Percentiles rank a stretch among this genome's conserved stretches.
Conservation (phyloP, 768 basidiomycete species). For the Leccinum obscurum region DNA sequence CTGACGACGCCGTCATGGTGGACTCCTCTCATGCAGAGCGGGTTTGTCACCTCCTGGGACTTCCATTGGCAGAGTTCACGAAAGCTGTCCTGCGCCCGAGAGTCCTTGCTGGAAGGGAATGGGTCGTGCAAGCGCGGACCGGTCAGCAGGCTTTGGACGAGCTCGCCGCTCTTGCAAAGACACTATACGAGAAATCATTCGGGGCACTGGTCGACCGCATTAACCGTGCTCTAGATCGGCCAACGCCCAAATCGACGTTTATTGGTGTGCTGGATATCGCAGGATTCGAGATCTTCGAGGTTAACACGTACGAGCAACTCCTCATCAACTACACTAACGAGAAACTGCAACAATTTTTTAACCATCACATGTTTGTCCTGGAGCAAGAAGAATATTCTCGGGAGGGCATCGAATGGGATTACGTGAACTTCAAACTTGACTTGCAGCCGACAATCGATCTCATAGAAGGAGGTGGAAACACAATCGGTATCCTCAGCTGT, state of each 20-base stretch:
- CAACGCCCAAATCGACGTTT: slow-evolving; percentile 88
- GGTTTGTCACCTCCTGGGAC: slow-evolving; percentile 88
- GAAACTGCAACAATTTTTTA: slow-evolving; percentile 97
- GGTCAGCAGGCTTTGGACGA: slow-evolving; percentile 92
- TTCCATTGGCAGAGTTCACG: slow-evolving; percentile 84
- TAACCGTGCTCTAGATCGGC: slow-evolving; percentile 91
- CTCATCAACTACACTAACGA: slow-evolving; percentile 99
- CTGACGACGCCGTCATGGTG: slow-evolving; percentile 77
- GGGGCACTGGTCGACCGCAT: slow-evolving; percentile 92
- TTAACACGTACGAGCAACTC: slow-evolving; percentile 95
- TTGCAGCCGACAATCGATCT: slow-evolving; percentile 98
- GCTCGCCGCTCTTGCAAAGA: slow-evolving; percentile 88
- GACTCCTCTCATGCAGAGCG: slow-evolving; percentile 85
- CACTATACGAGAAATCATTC: slow-evolving; percentile 96
- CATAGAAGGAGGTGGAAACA: slow-evolving; percentile 73
- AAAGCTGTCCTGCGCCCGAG: slow-evolving; percentile 87
- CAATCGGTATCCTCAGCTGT: slow-evolving; percentile 88
- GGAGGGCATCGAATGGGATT: slow-evolving; percentile 97
- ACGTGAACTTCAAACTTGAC: slow-evolving; percentile 96
- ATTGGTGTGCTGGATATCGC: slow-evolving; percentile 99
- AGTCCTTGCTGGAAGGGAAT: slow-evolving; percentile 92
- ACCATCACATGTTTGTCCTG: slow-evolving; percentile 99
- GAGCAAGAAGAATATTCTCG: slow-evolving; percentile 98
- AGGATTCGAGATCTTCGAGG: slow-evolving; percentile 95
- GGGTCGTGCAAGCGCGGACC: slow-evolving; percentile 93